A percentile compares a stretch with the other conserved stretches of the same genome.
Conservation (phyloP, 1,284 basidiomycete species). For the Boletus semigastroideus region DNA sequence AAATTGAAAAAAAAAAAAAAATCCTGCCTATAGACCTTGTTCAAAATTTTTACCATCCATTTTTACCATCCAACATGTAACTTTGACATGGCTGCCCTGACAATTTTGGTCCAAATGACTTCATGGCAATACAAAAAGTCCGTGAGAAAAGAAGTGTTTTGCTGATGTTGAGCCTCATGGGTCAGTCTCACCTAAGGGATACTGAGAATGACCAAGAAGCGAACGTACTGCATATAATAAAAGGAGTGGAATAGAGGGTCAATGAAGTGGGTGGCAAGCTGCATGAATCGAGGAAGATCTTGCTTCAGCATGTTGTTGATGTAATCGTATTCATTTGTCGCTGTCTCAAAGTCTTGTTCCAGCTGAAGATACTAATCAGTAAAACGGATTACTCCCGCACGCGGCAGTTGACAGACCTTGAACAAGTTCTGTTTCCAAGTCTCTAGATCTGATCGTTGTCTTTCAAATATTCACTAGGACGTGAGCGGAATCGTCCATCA, state of each 20-base stretch:
- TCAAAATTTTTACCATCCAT: too few relatives aligned
- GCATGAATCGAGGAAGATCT: constrained; percentile 92
- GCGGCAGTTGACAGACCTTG: constrained; percentile 57
- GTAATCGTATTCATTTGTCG: constrained; percentile 95
- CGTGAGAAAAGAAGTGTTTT: too few relatives aligned
- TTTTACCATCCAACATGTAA: too few relatives aligned
- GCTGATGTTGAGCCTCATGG: constrained; percentile 72
- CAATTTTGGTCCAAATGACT: too few relatives aligned
- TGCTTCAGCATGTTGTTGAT: constrained; percentile 92
- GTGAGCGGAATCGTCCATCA: too few relatives aligned
- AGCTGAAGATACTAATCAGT: constrained; percentile 50
- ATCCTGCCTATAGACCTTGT: too few relatives aligned
- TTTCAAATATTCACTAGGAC: too few relatives aligned
- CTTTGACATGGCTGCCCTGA: too few relatives aligned
- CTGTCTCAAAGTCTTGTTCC: constrained; percentile 97
- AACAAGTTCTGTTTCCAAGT: constrained; percentile 94
- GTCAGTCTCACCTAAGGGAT: constrained; percentile 1
- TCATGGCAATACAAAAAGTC: too few relatives aligned
- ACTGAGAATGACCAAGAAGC: constrained; percentile 2
- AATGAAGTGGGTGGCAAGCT: constrained; percentile 86
- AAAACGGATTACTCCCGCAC: neutral
- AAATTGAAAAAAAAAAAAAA: too few relatives aligned
- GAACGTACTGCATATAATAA: constrained; percentile 97
- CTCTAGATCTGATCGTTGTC: too few relatives aligned
- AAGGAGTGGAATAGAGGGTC: constrained; percentile 97